These are phyloP conservation scores for Arthrobotrys conoides DNA, from an alignment of 2,329 filamentous ascomycete species.

Conservation along the genomic window DNA sequence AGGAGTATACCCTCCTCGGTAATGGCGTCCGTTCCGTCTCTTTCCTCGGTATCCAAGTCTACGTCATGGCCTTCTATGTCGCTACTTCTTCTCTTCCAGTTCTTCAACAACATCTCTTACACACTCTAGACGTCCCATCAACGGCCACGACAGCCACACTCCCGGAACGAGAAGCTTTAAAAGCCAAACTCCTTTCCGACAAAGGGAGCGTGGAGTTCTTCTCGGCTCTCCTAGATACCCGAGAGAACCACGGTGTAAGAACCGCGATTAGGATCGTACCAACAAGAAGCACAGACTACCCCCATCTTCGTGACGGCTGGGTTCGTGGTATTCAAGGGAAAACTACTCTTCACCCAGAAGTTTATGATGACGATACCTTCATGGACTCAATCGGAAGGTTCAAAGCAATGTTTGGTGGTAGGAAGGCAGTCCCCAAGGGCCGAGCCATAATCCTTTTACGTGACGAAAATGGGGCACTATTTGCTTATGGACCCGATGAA, in stretches of 20 bases:
- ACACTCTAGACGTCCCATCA: constrained; percentile 39
- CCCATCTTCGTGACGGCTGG: constrained; percentile 90
- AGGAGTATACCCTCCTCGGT: constrained; percentile 80
- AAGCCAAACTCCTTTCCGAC: constrained; percentile 76
- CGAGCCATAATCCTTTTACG: constrained; percentile 82
- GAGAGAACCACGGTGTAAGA: constrained; percentile 72
- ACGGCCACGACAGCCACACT: constrained; percentile 84
- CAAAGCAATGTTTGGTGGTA: constrained; percentile 82
- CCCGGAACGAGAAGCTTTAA: constrained; percentile 82
- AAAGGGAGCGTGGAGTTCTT: constrained; percentile 73
- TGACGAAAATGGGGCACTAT: constrained; percentile 75
- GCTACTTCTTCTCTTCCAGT: constrained; percentile 83
- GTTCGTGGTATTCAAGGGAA: constrained; percentile 82
- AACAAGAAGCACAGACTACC: constrained; percentile 93
- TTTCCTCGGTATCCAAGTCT: constrained; percentile 90
- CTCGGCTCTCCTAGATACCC: constrained; percentile 41
- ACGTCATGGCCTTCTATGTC: constrained; percentile 93
- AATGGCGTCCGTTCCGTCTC: constrained; percentile 90
- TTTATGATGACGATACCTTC: constrained; percentile 81
- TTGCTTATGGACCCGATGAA: constrained; percentile 74
- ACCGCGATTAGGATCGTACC: constrained; percentile 87
- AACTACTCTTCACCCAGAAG: constrained; percentile 65
- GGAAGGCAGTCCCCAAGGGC: constrained; percentile 80
- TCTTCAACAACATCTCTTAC: constrained; percentile 79
- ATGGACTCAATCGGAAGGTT: constrained; percentile 82